A percentile compares a stretch with the other conserved stretches of the same genome.
phyloP scores from a whole-genome alignment of 352 stramenopile species.

The Thraustochytrium striatum region DNA sequence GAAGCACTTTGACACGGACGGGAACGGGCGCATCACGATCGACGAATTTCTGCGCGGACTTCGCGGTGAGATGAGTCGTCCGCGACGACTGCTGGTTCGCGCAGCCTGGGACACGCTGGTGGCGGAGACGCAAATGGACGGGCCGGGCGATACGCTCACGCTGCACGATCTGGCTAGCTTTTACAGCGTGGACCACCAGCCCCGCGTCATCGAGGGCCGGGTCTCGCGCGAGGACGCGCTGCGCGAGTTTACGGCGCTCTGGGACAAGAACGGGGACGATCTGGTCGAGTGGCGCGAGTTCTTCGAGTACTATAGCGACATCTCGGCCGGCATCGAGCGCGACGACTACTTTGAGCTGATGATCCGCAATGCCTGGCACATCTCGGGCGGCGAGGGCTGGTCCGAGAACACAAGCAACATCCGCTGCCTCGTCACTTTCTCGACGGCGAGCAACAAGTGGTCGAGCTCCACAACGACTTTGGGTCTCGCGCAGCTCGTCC shows the following conservation, averaged over 20 bases:
- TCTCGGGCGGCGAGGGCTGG: slow-evolving; percentile 72
- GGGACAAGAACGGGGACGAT: slow-evolving; percentile 58
- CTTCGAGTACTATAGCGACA: slow-evolving; percentile 78
- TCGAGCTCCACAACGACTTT: slow-evolving; percentile 52
- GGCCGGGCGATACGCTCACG: slow-evolving; percentile 60
- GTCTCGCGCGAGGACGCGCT: slow-evolving; percentile 63
- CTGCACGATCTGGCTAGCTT: slow-evolving; percentile 63
- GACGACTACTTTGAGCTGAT: slow-evolving; percentile 77
- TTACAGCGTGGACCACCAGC: slow-evolving; percentile 68
- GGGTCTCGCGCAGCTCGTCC: slow-evolving; percentile 28
- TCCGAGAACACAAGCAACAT: slow-evolving; percentile 76
- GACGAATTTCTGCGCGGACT: slow-evolving; percentile 58
- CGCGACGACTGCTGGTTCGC: slow-evolving; percentile 69
- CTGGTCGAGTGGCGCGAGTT: slow-evolving; percentile 75
- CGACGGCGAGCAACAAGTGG: slow-evolving; percentile 66
- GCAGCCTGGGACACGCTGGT: slow-evolving; percentile 76
- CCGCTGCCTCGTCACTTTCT: slow-evolving; percentile 76
- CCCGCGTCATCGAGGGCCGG: slow-evolving; percentile 65
- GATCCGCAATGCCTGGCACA: slow-evolving; percentile 72
- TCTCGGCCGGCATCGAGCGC: slow-evolving; percentile 69
- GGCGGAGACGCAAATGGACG: slow-evolving; percentile 57
- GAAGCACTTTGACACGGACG: slow-evolving; percentile 61
- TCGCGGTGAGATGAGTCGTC: slow-evolving; percentile 62
- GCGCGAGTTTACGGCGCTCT: slow-evolving; percentile 70
- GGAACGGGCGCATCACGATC: slow-evolving; percentile 50